These are phyloP conservation scores for Hippophae gyantsensis DNA, from an alignment of 306 rosid genomes.

Conservation along the genomic window DNA sequence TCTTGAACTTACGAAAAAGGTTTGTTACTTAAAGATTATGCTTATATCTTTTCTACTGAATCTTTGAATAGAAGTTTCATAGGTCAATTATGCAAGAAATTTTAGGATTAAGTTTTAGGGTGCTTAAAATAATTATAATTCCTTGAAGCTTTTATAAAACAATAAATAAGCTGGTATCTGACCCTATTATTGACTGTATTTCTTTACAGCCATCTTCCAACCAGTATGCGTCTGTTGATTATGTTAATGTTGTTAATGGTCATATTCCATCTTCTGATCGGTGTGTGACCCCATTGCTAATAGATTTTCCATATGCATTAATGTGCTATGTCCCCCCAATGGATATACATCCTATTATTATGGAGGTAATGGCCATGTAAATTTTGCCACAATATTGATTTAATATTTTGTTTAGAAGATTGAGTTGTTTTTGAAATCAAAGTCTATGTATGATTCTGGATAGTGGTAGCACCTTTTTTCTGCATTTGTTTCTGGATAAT, in stretches of 20 bases:
- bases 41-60: not conserved
- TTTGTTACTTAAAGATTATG: not conserved
- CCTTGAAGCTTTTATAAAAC: no score
- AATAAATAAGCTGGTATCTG: no score
- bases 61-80: no score
- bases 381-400: not conserved
- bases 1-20: slow-evolving; percentile 82
- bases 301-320: slow-evolving; percentile 58
- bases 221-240: slow-evolving; percentile 42
- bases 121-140: no score
- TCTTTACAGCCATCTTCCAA: slow-evolving; percentile 46
- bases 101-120: no score
- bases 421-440: no score
- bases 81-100: no score
- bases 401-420: not conserved
- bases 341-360: slow-evolving; percentile 68
- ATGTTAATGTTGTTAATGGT: slow-evolving; percentile 29
- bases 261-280: slow-evolving; percentile 70
- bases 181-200: not conserved
- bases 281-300: slow-evolving; percentile 61
- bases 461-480: no score
- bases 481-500: slow-evolving; percentile 25
- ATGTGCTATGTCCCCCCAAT: slow-evolving; percentile 68
- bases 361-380: slow-evolving; percentile 38
- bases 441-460: no score